A percentile compares a stretch with the other conserved stretches of the same genome.
Conservation (phyloP, 208 protist genomes). For the Leishmania tarentolae region DNA sequence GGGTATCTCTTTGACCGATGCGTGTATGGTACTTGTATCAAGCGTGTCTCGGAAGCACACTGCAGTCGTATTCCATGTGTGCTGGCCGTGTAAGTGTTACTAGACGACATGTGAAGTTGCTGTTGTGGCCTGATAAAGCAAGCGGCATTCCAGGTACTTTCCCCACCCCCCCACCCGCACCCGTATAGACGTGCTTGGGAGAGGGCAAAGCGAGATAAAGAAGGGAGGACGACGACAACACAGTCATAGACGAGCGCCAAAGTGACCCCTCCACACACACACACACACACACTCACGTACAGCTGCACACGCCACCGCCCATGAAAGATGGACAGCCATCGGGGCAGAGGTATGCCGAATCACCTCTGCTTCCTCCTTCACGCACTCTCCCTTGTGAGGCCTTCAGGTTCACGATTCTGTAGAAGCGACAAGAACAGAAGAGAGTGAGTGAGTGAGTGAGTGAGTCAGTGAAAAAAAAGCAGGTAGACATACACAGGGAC, state of each 20-base stretch:
- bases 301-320: neutral
- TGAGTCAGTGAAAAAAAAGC: neutral
- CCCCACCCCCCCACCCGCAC: neutral
- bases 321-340: neutral
- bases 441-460: neutral
- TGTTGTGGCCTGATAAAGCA: neutral
- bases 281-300: neutral
- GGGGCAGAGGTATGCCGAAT: neutral
- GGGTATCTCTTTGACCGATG: neutral
- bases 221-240: conserved; percentile 17
- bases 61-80: neutral
- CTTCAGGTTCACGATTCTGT: neutral
- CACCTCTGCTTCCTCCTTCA: neutral
- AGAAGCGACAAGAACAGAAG: neutral
- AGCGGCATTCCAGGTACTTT: neutral
- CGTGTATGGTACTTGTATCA: neutral
- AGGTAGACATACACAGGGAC: neutral
- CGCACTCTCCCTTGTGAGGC: neutral
- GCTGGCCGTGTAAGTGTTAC: too few species aligned
- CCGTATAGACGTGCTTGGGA: neutral
- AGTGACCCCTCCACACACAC: neutral
- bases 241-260: neutral
- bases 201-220: conserved; percentile 14
- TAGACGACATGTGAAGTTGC: neutral
- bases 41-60: neutral